Conservation (phyloP, 805 yeast genomes). For the Pichia membranifaciens region DNA sequence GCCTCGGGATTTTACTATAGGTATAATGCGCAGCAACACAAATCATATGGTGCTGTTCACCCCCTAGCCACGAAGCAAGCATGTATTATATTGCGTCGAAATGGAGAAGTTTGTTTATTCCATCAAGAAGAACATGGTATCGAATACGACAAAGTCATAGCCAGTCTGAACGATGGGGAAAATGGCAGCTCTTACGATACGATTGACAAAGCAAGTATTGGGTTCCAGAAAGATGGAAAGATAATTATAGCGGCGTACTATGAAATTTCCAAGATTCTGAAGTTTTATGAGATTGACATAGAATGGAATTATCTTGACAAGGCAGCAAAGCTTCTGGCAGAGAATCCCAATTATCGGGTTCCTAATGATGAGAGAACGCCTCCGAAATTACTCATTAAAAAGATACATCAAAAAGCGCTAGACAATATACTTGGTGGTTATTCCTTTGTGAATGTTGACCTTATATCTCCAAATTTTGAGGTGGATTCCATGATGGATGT, state of each 20-base stretch:
- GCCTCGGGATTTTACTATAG: conserved; percentile 33
- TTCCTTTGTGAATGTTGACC: conserved; percentile 30
- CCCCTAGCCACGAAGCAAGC: conserved; percentile 68
- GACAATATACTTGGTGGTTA: conserved; percentile 11
- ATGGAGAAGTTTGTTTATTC: conserved; percentile 55
- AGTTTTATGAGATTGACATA: conserved; percentile 37
- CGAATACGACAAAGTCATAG: conserved; percentile 42
- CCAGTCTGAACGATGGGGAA: conserved; percentile 28
- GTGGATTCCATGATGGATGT: conserved; percentile 41
- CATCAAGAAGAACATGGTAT: conserved; percentile 60
- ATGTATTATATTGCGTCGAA: conserved; percentile 56
- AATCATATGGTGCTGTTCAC: conserved; percentile 58
- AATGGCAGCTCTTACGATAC: conserved; percentile 16
- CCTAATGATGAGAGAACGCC: conserved; percentile 38
- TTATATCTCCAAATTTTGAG: conserved; percentile 41
- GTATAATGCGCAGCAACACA: conserved; percentile 56
- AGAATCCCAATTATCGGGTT: conserved; percentile 45
- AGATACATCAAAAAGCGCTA: conserved; percentile 25
- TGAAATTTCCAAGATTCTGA: conserved; percentile 31
- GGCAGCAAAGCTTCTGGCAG: conserved; percentile 41
- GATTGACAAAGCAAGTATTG: conserved; percentile 43
- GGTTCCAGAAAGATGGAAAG: conserved; percentile 43
- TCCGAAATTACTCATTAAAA: conserved; percentile 36
- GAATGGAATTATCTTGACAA: conserved; percentile 53
- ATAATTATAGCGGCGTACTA: conserved; percentile 40